Evolutionary conservation across 106 monocot species (phyloP).

Genomic region (Vanilla planifolia): DNA sequence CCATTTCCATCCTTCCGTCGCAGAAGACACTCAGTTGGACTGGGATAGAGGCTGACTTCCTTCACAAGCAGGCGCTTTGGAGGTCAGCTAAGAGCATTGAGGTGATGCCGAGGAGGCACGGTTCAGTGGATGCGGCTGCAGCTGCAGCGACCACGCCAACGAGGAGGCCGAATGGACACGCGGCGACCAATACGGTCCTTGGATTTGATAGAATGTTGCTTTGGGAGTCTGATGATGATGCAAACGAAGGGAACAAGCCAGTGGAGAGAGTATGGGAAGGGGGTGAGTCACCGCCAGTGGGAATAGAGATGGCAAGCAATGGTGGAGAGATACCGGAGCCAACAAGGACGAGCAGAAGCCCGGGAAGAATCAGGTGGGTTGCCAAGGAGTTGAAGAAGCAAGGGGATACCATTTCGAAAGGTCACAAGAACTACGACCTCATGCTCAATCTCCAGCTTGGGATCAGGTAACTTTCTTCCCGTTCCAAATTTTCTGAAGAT

Average conservation of each 20-base stretch:
- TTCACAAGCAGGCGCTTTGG: conserved; percentile 26
- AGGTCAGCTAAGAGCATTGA: conserved; percentile 8
- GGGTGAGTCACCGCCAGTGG: neutral
- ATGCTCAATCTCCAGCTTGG: conserved; percentile 99
- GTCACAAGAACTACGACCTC: conserved; percentile 94
- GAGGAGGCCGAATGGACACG: conserved; percentile 8
- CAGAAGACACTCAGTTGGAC: conserved; percentile 59
- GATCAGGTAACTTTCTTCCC: conserved; percentile 43
- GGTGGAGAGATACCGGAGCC: neutral
- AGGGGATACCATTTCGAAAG: conserved; percentile 71
- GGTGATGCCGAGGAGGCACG: neutral
- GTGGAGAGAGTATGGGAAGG: neutral
- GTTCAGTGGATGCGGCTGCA: conserved; percentile 7
- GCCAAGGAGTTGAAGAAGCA: conserved; percentile 57
- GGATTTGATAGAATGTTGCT: conserved; percentile 10
- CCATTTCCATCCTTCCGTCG: conserved; percentile 48
- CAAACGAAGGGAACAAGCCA: neutral
- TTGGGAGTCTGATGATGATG: conserved; percentile 15
- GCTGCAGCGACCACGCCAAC: neutral
- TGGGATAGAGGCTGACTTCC: conserved; percentile 13
- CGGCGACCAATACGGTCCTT: conserved; percentile 8
- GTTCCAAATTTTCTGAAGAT: neutral
- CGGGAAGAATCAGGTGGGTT: conserved; percentile 18
- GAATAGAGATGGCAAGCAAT: neutral
- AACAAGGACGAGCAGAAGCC: conserved; percentile 5